Evolutionary conservation across 1,139 yeast genomes (phyloP).

Genomic region (Magnusiomyces magnusii): DNA sequence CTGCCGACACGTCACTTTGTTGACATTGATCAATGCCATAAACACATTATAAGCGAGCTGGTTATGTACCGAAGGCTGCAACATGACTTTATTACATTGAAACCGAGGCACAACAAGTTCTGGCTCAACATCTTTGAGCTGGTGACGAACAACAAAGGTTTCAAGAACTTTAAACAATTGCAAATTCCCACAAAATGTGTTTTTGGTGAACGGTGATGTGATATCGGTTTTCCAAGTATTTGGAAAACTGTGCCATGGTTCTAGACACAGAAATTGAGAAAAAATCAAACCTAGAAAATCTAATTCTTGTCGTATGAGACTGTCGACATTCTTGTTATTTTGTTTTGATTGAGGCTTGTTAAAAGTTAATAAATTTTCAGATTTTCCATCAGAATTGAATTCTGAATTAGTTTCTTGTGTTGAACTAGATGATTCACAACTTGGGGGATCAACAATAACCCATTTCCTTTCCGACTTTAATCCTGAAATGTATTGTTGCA

Average conservation of each 20-base stretch:
- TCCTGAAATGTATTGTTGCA: slow-evolving; percentile 35
- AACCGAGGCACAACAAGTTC: neutral
- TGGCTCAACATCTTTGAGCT: neutral
- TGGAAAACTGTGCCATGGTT: slow-evolving; percentile 34
- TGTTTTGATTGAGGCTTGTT: no score
- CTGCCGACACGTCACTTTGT: no score
- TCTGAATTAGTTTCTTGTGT: no score
- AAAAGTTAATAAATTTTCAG: no score
- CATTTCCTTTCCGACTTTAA: slow-evolving; percentile 54
- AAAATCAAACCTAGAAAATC: slow-evolving; percentile 43
- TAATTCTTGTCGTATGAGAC: slow-evolving; percentile 39
- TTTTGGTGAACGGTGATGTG: slow-evolving; percentile 45
- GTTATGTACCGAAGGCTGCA: slow-evolving; percentile 37
- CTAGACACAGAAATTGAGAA: neutral
- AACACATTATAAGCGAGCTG: slow-evolving; percentile 54
- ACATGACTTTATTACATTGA: no score
- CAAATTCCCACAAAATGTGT: slow-evolving; percentile 55
- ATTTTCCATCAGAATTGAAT: no score
- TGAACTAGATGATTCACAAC: no score
- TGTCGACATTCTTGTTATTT: no score
- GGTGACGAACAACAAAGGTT: neutral
- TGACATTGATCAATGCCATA: slow-evolving; percentile 59
- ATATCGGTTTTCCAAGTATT: slow-evolving; percentile 49
- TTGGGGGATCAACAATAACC: slow-evolving; percentile 40
- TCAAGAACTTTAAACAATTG: slow-evolving; percentile 15